These are phyloP conservation scores for Dillenia turbinata DNA, from an alignment of 164 flowering plant species.

Conservation along the genomic window DNA sequence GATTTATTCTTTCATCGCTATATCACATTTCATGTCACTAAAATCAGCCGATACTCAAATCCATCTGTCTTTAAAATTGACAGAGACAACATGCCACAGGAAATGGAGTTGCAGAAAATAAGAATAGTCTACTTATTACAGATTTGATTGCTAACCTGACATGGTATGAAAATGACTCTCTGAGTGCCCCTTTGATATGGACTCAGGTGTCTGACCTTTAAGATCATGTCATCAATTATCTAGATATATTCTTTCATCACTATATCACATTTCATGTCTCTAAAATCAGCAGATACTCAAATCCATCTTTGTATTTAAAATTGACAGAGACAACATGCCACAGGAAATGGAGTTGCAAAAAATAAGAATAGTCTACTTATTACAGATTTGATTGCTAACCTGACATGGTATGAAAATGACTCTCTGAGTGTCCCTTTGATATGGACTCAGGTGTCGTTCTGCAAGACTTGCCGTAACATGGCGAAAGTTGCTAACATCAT, in stretches of 20 bases:
- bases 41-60: too few species aligned
- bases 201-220: slow-evolving; percentile 45
- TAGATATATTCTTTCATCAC: too few species aligned
- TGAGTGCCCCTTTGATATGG: slow-evolving; percentile 75
- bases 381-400: slow-evolving; percentile 29
- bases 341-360: too few species aligned
- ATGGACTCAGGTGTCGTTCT: slow-evolving; percentile 72
- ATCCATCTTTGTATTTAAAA: too few species aligned
- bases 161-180: slow-evolving; percentile 92
- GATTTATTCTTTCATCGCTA: too few species aligned
- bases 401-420: slow-evolving; percentile 97
- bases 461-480: slow-evolving; percentile 78
- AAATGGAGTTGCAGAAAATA: neutral
- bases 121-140: neutral
- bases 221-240: too few species aligned
- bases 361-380: neutral
- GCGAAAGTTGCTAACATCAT: slow-evolving; percentile 89
- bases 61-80: too few species aligned
- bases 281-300: too few species aligned
- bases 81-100: too few species aligned
- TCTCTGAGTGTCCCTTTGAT: slow-evolving; percentile 80
- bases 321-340: too few species aligned
- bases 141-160: slow-evolving; percentile 54
- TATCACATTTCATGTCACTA: too few species aligned
- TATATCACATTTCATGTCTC: too few species aligned